Conservation (phyloP, 2,329 filamentous ascomycete genomes). For the Lachnum nothofagi region DNA sequence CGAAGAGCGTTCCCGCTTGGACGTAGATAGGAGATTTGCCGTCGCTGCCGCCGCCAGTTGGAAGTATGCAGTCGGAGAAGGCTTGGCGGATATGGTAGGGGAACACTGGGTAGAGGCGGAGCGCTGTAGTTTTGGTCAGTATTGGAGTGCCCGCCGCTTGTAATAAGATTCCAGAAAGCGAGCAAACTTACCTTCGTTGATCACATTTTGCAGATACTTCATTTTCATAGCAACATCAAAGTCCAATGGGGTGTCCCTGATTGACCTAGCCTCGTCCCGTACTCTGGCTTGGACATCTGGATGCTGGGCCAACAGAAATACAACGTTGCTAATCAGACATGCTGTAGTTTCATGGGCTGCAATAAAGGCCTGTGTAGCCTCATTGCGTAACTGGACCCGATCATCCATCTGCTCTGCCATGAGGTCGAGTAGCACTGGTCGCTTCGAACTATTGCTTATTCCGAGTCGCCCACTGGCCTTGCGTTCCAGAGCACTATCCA, state of each 20-base stretch:
- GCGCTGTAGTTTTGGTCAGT: constrained; percentile 20
- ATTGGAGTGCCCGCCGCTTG: no score
- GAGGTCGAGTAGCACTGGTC: constrained; percentile 41
- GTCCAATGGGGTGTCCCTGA: constrained; percentile 37
- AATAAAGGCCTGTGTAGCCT: constrained; percentile 32
- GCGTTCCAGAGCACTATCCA: no score
- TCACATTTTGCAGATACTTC: constrained; percentile 50
- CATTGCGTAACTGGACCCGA: constrained; percentile 21
- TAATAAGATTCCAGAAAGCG: not conserved
- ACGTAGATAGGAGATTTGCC: not conserved
- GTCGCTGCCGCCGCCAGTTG: not conserved
- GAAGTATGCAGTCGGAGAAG: constrained; percentile 2
- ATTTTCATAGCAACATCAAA: constrained; percentile 47
- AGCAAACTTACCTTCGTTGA: constrained; percentile 51
- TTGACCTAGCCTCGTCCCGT: constrained; percentile 27
- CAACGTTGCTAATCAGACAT: constrained; percentile 34
- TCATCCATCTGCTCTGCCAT: constrained; percentile 38
- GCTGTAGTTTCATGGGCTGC: constrained; percentile 42
- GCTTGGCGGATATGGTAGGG: constrained; percentile 24
- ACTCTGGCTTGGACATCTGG: constrained; percentile 33
- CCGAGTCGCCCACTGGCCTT: no score
- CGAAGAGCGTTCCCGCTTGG: not conserved
- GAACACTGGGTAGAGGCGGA: constrained; percentile 37
- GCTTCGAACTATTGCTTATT: no score
- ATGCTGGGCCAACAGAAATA: constrained; percentile 28